Conservation (phyloP, 2,329 filamentous ascomycete genomes). For the Penicillium sp. region DNA sequence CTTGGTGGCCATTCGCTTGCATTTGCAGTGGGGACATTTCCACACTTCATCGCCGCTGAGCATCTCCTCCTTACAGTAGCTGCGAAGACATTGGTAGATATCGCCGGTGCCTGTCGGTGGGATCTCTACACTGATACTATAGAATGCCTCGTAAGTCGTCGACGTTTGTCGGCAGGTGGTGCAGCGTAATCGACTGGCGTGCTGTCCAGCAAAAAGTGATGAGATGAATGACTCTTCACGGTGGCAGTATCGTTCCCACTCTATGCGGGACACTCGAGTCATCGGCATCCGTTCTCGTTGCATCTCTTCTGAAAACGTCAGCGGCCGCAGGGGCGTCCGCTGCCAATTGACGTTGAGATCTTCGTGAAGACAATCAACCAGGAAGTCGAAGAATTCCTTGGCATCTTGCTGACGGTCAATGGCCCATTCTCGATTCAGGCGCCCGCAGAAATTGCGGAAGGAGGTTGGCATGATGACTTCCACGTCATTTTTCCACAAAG, state of each 20-base stretch:
- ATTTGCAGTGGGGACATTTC: constrained; percentile 75
- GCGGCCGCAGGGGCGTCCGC: constrained; percentile 57
- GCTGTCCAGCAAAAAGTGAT: constrained; percentile 74
- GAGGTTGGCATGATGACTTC: constrained; percentile 61
- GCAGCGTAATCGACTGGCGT: constrained; percentile 63
- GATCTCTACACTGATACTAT: constrained; percentile 71
- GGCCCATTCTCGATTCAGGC: constrained; percentile 68
- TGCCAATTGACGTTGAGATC: constrained; percentile 76
- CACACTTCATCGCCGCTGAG: constrained; percentile 68
- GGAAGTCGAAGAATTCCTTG: constrained; percentile 83
- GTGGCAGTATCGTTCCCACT: constrained; percentile 72
- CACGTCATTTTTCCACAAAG: constrained; percentile 63
- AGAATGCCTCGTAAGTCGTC: constrained; percentile 70
- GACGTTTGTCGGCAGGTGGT: constrained; percentile 63
- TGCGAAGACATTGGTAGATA: constrained; percentile 69
- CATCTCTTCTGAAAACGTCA: constrained; percentile 63
- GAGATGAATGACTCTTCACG: constrained; percentile 76
- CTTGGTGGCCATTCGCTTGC: constrained; percentile 67
- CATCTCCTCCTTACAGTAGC: constrained; percentile 68
- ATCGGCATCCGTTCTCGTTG: constrained; percentile 62
- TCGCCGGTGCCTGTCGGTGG: constrained; percentile 61
- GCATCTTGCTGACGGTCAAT: constrained; percentile 83
- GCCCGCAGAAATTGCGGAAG: constrained; percentile 65
- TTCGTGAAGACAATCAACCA: constrained; percentile 79
- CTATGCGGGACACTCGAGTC: constrained; percentile 67